phyloP scores from a whole-genome alignment of 371 early-diverging fungal genomes.

The Enterocytospora artemiae region DNA sequence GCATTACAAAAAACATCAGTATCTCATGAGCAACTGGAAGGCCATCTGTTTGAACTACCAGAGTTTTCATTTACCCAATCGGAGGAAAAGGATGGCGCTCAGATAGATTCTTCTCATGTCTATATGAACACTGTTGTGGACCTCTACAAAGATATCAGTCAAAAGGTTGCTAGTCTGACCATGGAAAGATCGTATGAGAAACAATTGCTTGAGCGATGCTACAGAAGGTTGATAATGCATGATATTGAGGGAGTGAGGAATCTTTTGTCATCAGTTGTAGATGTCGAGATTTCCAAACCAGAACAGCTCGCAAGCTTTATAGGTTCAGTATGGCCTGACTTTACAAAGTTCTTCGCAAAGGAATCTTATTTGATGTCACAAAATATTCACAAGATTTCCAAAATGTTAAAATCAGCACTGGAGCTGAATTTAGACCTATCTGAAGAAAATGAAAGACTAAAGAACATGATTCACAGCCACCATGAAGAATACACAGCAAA shows the following conservation, averaged over 20 bases:
- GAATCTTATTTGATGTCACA: neutral
- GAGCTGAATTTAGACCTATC: neutral
- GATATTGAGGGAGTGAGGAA: neutral
- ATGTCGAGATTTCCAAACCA: constrained; percentile 1
- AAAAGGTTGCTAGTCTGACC: neutral
- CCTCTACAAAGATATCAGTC: constrained; percentile 8
- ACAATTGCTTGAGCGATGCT: constrained; percentile 6
- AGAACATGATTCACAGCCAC: constrained; percentile 10
- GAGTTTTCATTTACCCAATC: neutral
- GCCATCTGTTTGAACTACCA: neutral
- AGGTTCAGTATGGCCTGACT: neutral
- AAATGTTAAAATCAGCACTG: neutral
- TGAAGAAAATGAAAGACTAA: constrained; percentile 12
- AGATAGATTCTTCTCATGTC: constrained; percentile 5
- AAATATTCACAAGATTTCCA: neutral
- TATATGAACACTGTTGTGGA: constrained; percentile 16
- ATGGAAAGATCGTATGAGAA: constrained; percentile 1
- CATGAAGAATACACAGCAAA: constrained; percentile 1
- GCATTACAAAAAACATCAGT: neutral
- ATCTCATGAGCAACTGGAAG: constrained; percentile 1
- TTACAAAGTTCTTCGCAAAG: neutral
- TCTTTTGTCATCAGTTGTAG: neutral
- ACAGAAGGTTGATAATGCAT: neutral
- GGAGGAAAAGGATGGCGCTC: neutral
- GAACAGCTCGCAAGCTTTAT: neutral